Percentiles rank a stretch among this genome's conserved stretches.
Conservation (phyloP, 768 basidiomycete genomes). For the Tubosaeta sp. region DNA sequence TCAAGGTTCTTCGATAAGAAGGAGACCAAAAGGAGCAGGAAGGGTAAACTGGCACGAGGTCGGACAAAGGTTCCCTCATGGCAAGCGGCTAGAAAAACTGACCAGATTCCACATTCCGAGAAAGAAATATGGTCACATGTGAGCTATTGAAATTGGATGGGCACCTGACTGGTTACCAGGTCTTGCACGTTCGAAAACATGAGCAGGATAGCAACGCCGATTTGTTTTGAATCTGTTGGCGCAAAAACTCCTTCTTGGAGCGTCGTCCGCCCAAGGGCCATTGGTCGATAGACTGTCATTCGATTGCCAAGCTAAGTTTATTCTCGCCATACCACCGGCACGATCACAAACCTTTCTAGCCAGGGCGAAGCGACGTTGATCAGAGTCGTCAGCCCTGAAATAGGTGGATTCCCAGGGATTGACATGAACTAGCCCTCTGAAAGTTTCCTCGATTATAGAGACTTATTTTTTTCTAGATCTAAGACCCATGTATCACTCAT, state of each 20-base stretch:
- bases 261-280: conserved; percentile 4
- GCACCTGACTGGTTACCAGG: conserved; percentile 1
- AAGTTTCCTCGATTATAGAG: too few relatives aligned
- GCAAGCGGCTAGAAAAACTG: conserved; percentile 15
- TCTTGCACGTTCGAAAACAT: not conserved
- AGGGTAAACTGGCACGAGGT: conserved; percentile 30
- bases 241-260: conserved; percentile 15
- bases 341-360: conserved; percentile 2
- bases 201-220: not conserved
- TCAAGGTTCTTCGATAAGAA: conserved; percentile 23
- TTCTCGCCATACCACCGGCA: conserved; percentile 1
- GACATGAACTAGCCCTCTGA: too few relatives aligned
- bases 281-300: conserved; percentile 21
- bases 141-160: conserved; percentile 5
- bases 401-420: not conserved
- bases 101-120: conserved; percentile 16
- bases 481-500: too few relatives aligned
- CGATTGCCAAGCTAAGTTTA: conserved; percentile 4
- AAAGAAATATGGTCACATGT: conserved; percentile 3
- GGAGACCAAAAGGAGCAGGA: conserved; percentile 22
- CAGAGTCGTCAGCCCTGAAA: conserved; percentile 6
- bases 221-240: conserved; percentile 1
- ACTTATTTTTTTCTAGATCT: too few relatives aligned
- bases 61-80: conserved; percentile 25
- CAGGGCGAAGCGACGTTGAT: conserved; percentile 10